Base-by-base conservation (phyloP, 352 stramenopile species). In the Globisporangium solare region DNA sequence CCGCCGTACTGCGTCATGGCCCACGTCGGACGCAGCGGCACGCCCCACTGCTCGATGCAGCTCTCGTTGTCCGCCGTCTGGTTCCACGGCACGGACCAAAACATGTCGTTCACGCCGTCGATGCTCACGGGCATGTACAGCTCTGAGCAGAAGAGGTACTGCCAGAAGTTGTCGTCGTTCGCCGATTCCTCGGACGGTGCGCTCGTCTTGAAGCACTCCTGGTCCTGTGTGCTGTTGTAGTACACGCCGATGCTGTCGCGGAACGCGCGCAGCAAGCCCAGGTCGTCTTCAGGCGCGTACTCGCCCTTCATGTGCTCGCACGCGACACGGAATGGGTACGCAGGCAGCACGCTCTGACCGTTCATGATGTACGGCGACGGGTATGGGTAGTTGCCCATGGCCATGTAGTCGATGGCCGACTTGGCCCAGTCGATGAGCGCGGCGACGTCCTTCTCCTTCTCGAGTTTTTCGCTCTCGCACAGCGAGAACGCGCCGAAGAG, bases 381-480 rank as follows among this genome's bases (percentile, higher is more conserved):
- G 72, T 98, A 99, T 10, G 96, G 96, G 68, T 96, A 99, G 70
- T 97, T 97, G 35, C 94, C 95, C 88, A 98, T 98, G 15, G 93
- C 92, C 75, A 98, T 78, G 71, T 88, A 93, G 71, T 94, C 94
- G 56, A 89, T 98, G 8, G 88, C 83, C 8, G 71, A 79, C 57
- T 86, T 85, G 47, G 70, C 67, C 77, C 74, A 90, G 42, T 88
- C 67, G 13, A 88, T 74, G 24, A 96, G 54, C 11, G 11, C 64
- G 7, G 67, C 69, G 8, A 87, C 74, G 47, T 92, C 83, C 4
- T 72, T 50, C 6, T 68, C 39, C 0, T 72, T 70, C 15, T 73
- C 46, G 6, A 94, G 47, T 54, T 71, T 72, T 32, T 75, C 61
- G 6, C 27, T 50, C 6, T 80, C 64, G 61, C 86, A 96, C 2